Conservation (phyloP, 768 basidiomycete genomes). For the Termitomyces heimii region DNA sequence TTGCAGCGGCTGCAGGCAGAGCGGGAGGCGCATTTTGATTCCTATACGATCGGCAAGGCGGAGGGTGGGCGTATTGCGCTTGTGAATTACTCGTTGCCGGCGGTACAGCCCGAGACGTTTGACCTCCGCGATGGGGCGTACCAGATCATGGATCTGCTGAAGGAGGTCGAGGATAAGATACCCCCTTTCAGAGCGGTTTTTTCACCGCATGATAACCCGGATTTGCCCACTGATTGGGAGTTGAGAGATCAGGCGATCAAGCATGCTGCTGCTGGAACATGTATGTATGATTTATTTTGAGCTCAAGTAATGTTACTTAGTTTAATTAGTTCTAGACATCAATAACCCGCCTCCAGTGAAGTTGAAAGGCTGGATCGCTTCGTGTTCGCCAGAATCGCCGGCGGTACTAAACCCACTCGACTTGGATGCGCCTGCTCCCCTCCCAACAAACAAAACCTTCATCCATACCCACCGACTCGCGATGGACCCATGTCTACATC, state of each 20-base stretch:
- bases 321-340: not conserved
- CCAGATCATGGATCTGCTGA: conserved; percentile 31
- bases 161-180: conserved; percentile 32
- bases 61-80: conserved; percentile 18
- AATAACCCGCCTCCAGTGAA: conserved; percentile 21
- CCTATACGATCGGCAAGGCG: conserved; percentile 35
- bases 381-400: conserved; percentile 27
- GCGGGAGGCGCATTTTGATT: conserved; percentile 30
- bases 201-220: conserved; percentile 44
- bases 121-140: conserved; percentile 21
- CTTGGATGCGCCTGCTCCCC: conserved; percentile 17
- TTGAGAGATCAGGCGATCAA: conserved; percentile 24
- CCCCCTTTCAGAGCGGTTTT: conserved; percentile 46
- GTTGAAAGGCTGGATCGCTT: conserved; percentile 29
- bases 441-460: conserved; percentile 28
- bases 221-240: conserved; percentile 29
- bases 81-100: conserved; percentile 23
- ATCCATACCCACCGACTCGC: conserved; percentile 38
- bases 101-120: conserved; percentile 12
- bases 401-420: conserved; percentile 22
- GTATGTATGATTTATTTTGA: conserved; percentile 20
- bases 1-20: conserved; percentile 27
- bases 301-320: not conserved
- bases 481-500: conserved; percentile 45
- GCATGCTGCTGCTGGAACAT: conserved; percentile 29